A percentile compares a stretch with the other conserved stretches of the same genome.
Evolutionary conservation across 2,329 filamentous ascomycete species (phyloP).

Genomic region (Aureobasidium leucospermi): DNA sequence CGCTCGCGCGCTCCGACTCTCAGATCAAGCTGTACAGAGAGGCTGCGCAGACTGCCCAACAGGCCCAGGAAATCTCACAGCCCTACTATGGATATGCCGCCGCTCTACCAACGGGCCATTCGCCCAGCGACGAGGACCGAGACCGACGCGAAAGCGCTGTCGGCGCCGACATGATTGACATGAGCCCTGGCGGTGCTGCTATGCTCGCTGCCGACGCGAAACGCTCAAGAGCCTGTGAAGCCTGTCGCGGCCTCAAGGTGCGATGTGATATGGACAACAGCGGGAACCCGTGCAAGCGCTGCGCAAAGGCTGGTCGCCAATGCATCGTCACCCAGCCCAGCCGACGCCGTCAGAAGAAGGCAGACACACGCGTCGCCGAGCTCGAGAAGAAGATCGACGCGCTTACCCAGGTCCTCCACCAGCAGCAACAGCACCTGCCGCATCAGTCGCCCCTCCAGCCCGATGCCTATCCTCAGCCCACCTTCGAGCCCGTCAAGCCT

Average conservation of each 20-base stretch:
- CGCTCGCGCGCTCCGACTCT: constrained; percentile 11
- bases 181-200: background rate
- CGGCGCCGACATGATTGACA: constrained; percentile 6
- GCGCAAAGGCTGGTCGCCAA: constrained; percentile 68
- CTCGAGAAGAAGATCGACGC: constrained; percentile 90
- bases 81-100: constrained; percentile 9
- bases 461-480: background rate
- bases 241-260: constrained; percentile 50
- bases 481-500: background rate
- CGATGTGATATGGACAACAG: constrained; percentile 73
- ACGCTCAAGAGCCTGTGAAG: constrained; percentile 41
- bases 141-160: constrained; percentile 6
- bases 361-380: constrained; percentile 80
- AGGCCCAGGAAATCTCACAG: constrained; percentile 2
- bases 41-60: constrained; percentile 1
- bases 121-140: constrained; percentile 11
- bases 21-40: constrained; percentile 13
- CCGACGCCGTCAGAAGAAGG: constrained; percentile 83
- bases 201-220: constrained; percentile 23
- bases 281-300: constrained; percentile 56
- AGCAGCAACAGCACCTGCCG: constrained; percentile 32
- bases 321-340: constrained; percentile 71
- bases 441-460: constrained; percentile 9
- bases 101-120: background rate
- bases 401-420: constrained; percentile 70